Conservation (phyloP, 352 stramenopile species). For the Phytophthora hybrid region DNA sequence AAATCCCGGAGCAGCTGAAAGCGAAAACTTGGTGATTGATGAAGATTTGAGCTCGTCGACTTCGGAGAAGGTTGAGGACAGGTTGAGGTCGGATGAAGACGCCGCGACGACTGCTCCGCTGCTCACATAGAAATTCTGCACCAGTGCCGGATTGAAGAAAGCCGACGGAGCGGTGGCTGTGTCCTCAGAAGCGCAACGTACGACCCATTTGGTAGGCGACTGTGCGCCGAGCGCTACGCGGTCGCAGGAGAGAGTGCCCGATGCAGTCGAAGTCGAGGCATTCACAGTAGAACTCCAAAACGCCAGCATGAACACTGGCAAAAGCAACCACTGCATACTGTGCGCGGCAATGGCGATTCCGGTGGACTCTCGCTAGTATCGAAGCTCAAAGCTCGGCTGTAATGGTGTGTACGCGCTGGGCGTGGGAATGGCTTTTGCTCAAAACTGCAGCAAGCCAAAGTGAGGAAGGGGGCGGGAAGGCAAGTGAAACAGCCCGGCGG, state of each 20-base stretch:
- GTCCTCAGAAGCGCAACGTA: slow-evolving; percentile 33
- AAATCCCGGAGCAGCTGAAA: slow-evolving; percentile 45
- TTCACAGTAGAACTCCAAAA: not conserved
- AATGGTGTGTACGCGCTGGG: slow-evolving; percentile 31
- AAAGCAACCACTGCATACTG: slow-evolving; percentile 26
- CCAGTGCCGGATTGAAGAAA: slow-evolving; percentile 46
- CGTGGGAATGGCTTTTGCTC: slow-evolving; percentile 27
- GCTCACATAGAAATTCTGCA: slow-evolving; percentile 44
- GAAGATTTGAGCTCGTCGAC: slow-evolving; percentile 50
- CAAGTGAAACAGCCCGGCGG: slow-evolving; percentile 29
- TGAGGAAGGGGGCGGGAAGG: slow-evolving; percentile 26
- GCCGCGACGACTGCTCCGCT: slow-evolving; percentile 24
- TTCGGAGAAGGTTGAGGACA: slow-evolving; percentile 50
- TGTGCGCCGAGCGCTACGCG: slow-evolving; percentile 36
- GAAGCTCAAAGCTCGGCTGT: slow-evolving; percentile 12
- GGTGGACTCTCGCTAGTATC: slow-evolving; percentile 5
- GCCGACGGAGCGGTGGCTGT: slow-evolving; percentile 15
- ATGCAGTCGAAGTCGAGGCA: slow-evolving; percentile 13
- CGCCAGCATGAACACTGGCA: slow-evolving; percentile 15
- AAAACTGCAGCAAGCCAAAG: slow-evolving; percentile 12
- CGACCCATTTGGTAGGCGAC: slow-evolving; percentile 42
- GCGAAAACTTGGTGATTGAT: slow-evolving; percentile 49
- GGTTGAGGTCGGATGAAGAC: slow-evolving; percentile 32
- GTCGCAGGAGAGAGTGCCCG: slow-evolving; percentile 33
- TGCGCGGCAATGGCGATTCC: slow-evolving; percentile 7